These are phyloP conservation scores for Chaetomium fimeti DNA, from an alignment of 495 filamentous ascomycete species.

Conservation along the genomic window DNA sequence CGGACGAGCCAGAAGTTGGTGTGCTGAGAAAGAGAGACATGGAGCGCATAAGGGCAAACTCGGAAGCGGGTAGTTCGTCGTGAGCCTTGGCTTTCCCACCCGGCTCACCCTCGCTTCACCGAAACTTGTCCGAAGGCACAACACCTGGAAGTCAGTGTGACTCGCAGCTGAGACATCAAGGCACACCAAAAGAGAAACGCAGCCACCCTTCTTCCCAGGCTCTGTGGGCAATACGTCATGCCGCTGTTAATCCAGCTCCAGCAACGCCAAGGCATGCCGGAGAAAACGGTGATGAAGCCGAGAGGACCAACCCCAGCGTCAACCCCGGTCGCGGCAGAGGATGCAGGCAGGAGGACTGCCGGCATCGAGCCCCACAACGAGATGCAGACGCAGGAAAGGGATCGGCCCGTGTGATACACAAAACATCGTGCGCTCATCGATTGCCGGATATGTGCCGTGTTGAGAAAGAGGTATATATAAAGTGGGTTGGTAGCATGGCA, in stretches of 20 bases:
- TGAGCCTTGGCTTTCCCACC: slow-evolving; percentile 11
- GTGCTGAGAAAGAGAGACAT: slow-evolving; percentile 11
- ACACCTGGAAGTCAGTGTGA: slow-evolving; percentile 29
- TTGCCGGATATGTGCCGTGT: slow-evolving; percentile 15
- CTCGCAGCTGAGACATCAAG: slow-evolving; percentile 38
- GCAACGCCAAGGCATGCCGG: neutral
- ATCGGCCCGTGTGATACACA: slow-evolving; percentile 23
- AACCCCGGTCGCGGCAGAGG: neutral
- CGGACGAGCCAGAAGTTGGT: slow-evolving; percentile 14
- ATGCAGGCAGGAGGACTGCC: slow-evolving; percentile 16
- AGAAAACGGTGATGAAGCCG: neutral
- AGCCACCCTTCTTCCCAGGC: slow-evolving; percentile 15
- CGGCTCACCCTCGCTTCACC: slow-evolving; percentile 26
- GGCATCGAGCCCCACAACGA: slow-evolving; percentile 21
- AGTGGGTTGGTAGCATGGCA: slow-evolving; percentile 2
- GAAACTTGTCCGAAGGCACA: slow-evolving; percentile 24
- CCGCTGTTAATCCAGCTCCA: slow-evolving; percentile 2
- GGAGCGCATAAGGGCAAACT: slow-evolving; percentile 3
- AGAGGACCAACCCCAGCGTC: neutral
- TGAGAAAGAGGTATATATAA: neutral
- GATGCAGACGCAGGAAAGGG: slow-evolving; percentile 20
- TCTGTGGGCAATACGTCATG: slow-evolving; percentile 17
- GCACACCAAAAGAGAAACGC: slow-evolving; percentile 32
- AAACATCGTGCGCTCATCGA: slow-evolving; percentile 2
- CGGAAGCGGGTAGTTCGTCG: neutral